Evolutionary conservation across 352 stramenopile genomes (phyloP), one percentile per base, ranked within the genome.

Genomic region (Phytophthora parvispora): DNA sequence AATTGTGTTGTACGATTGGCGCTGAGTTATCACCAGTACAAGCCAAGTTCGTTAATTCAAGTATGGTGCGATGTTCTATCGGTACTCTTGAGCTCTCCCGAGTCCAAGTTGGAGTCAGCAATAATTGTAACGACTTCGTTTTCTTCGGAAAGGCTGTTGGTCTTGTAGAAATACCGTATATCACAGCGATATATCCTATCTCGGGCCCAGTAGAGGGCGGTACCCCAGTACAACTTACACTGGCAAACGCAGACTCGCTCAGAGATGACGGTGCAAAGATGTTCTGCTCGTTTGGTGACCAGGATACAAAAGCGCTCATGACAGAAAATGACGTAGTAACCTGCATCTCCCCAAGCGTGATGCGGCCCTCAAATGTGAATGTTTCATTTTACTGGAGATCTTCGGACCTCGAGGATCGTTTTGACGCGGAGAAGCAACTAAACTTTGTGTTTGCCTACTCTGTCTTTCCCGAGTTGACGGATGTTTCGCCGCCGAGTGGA

Each of bases 61-160:
- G 50, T 2, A 45, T 38, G 27, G 15, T 78, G 3, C 34, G 27
- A 16, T 78, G 71, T 38, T 50, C 45, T 25, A n/a, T 75, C 8
- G n/a, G 34, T 12, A 24, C 34, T 4, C 1, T 34, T 36, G 45
- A 27, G 24, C 45, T 63, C 13, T 47, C 51, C 12, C 27, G 56
- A 61, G 16, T 58, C 4, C 36, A 18, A 4, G n/a, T 87, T 32
- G 74, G 74, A 2, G 58, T 86, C 3, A 85, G 69, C 42, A 68
- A 78, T 29, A 87, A 89, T 50, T 72, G 74, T 1, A 25, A 75
- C 3, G 81, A 89, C 20, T 77, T 85, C 24, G 66, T 74, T 0
- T 71, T 63, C 47, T 70, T 63, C 47, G 51, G 62, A 1, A 13
- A 29, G 1, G 9, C 28, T 9, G 28, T 80, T 7, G 31, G 45